These are phyloP conservation scores for Dichomitus squalens DNA, from an alignment of 1,284 basidiomycete species.

Conservation along the genomic window DNA sequence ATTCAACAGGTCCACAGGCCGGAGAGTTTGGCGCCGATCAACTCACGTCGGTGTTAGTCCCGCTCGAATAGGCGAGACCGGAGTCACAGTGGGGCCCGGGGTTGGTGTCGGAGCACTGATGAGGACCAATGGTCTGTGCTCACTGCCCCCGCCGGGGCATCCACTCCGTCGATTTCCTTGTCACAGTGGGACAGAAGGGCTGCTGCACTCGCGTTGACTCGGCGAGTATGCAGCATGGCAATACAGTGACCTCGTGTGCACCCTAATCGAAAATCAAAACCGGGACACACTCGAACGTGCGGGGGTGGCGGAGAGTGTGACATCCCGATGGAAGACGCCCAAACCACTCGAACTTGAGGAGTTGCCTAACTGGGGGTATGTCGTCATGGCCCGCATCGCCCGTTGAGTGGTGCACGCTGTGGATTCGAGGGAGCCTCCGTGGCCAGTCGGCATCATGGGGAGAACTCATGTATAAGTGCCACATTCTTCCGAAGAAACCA, in stretches of 20 bases:
- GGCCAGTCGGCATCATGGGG: no score
- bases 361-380: conserved; percentile 24
- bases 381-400: conserved; percentile 24
- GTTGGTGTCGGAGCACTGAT: background rate
- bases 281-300: background rate
- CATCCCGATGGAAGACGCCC: conserved; percentile 1
- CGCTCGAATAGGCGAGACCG: background rate
- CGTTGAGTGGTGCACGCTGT: conserved; percentile 27
- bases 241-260: no score
- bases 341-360: conserved; percentile 23
- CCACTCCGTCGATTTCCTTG: no score
- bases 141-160: no score
- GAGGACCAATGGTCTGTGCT: background rate
- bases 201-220: no score
- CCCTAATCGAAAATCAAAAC: no score
- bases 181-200: no score
- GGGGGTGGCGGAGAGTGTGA: background rate
- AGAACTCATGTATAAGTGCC: conserved; percentile 18
- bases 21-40: no score
- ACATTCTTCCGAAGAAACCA: background rate
- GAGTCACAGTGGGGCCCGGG: background rate
- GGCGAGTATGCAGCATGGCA: no score
- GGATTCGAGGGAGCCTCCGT: conserved; percentile 24
- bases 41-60: no score
- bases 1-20: no score